phyloP scores from a whole-genome alignment of 202 grass and related monocot species.

The Zizania palustris region DNA sequence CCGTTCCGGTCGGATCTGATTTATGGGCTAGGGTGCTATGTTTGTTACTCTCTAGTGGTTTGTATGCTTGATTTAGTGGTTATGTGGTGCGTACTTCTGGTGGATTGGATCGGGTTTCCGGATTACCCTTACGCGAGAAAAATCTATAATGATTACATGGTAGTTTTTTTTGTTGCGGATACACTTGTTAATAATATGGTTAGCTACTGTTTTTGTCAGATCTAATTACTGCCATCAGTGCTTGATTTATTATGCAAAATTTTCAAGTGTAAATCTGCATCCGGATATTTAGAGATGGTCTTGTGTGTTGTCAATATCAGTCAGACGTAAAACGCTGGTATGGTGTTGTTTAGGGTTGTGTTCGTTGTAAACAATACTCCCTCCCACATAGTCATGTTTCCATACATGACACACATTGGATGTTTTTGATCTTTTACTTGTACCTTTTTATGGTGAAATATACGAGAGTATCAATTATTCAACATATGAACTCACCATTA shows the following conservation, averaged over 20 bases:
- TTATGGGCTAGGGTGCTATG: slow-evolving; percentile 22
- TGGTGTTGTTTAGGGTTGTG: not conserved
- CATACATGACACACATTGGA: not conserved
- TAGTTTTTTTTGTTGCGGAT: not conserved
- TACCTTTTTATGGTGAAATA: not conserved
- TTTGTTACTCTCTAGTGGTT: not conserved
- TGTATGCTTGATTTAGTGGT: not conserved
- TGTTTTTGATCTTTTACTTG: not conserved
- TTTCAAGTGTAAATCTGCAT: not conserved
- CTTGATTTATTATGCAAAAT: not conserved
- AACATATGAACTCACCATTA: not conserved
- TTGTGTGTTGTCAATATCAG: not conserved
- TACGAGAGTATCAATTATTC: not conserved
- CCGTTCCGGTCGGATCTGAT: slow-evolving; percentile 50
- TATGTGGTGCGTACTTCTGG: not conserved
- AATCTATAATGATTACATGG: not conserved
- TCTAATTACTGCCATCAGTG: not conserved
- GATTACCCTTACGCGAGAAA: not conserved
- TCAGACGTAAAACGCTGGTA: not conserved
- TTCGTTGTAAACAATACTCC: not conserved
- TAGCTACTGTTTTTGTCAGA: not conserved
- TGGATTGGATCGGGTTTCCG: slow-evolving; percentile 17
- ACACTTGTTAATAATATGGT: not conserved
- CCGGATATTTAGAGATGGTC: not conserved
- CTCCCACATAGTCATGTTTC: not conserved